Conservation (phyloP, 1,284 basidiomycete species). For the Irpex sp. region DNA sequence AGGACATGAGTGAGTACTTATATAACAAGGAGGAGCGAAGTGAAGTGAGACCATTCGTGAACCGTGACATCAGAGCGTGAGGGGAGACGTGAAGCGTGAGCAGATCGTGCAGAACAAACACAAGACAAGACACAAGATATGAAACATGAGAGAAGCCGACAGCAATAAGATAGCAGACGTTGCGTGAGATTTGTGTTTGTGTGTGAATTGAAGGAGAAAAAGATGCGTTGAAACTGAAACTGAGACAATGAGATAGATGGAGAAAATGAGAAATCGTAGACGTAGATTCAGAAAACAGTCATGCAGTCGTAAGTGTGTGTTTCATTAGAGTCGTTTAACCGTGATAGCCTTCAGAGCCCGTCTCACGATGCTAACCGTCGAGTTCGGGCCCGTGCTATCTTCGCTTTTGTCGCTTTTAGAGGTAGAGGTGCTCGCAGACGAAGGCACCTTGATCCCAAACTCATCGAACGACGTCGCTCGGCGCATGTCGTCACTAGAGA, state of each 20-base stretch:
- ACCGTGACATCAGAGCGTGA: background rate
- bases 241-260: conserved; percentile 3
- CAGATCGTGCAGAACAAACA: background rate
- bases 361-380: conserved; percentile 48
- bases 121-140: background rate
- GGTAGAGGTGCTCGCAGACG: conserved; percentile 10
- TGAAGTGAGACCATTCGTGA: background rate
- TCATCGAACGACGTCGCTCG: conserved; percentile 28
- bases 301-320: background rate
- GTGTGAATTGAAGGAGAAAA: background rate
- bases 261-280: conserved; percentile 1
- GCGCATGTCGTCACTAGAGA: conserved; percentile 55
- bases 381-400: conserved; percentile 31
- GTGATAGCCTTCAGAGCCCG: conserved; percentile 67
- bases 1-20: background rate
- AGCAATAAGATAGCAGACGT: conserved; percentile 13
- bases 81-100: background rate
- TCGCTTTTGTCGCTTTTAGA: conserved; percentile 36
- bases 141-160: conserved; percentile 7
- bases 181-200: background rate
- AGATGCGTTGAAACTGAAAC: conserved; percentile 6
- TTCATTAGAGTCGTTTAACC: conserved; percentile 32
- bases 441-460: conserved; percentile 23
- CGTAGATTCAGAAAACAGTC: background rate
- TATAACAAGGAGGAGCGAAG: background rate